These are phyloP conservation scores for Solanum pimpinellifolium DNA, from an alignment of 257 asterid genomes.

Conservation along the genomic window DNA sequence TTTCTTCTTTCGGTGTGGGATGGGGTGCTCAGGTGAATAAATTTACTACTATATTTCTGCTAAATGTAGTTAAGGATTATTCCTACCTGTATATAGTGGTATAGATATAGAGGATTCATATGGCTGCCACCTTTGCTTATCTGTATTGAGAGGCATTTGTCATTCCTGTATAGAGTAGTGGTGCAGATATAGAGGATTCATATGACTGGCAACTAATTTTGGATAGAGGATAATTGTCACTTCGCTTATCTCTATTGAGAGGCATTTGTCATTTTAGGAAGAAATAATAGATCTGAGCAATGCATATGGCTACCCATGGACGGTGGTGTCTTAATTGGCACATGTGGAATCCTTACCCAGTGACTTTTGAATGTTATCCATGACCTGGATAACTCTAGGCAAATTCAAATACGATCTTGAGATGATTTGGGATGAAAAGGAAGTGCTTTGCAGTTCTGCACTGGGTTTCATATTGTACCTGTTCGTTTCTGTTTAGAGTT, in stretches of 20 bases:
- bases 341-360: neutral
- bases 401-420: neutral
- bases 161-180: neutral
- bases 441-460: neutral
- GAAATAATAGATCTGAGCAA: neutral
- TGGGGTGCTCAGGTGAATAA: conserved; percentile 96
- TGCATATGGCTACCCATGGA: neutral
- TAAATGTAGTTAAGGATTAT: neutral
- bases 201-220: neutral
- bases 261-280: neutral
- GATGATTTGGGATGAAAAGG: neutral
- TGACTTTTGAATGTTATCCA: neutral
- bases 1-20: conserved; percentile 83
- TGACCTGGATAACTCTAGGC: neutral
- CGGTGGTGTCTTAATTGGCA: neutral
- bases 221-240: neutral
- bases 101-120: neutral
- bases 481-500: neutral
- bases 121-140: neutral
- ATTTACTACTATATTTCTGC: neutral
- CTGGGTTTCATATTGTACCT: neutral
- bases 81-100: neutral
- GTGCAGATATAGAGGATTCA: neutral
- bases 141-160: neutral
- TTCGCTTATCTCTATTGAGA: neutral